A percentile compares a stretch with the other conserved stretches of the same genome.
Evolutionary conservation across 1,139 yeast genomes (phyloP).

Genomic region (Scheffersomyces insectosa): DNA sequence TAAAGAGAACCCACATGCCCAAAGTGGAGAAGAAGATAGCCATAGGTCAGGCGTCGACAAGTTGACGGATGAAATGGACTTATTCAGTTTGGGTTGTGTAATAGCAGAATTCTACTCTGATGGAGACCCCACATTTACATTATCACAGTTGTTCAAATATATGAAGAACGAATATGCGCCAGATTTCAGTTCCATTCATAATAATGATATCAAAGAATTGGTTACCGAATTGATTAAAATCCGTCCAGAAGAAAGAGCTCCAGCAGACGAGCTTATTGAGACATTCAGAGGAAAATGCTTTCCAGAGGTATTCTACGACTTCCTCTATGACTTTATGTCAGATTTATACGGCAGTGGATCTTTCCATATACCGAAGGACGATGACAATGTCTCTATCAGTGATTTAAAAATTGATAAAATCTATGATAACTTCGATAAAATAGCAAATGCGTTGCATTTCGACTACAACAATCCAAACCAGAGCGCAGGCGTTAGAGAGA

Average conservation of each 20-base stretch:
- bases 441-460: constrained; percentile 50
- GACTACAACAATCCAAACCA: constrained; percentile 21
- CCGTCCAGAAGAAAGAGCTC: constrained; percentile 59
- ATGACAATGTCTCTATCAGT: constrained; percentile 36
- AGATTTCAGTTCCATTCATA: constrained; percentile 54
- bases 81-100: constrained; percentile 89
- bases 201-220: constrained; percentile 50
- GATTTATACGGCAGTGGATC: constrained; percentile 26
- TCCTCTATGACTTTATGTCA: constrained; percentile 67
- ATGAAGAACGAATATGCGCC: constrained; percentile 70
- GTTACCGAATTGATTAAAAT: constrained; percentile 62
- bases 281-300: constrained; percentile 55
- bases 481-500: constrained; percentile 5
- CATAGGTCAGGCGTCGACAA: constrained; percentile 24
- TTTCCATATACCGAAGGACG: constrained; percentile 17
- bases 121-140: constrained; percentile 82
- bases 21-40: constrained; percentile 30
- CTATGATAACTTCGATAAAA: constrained; percentile 54
- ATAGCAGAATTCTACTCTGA: constrained; percentile 87
- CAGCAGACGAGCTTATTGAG: constrained; percentile 54
- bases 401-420: constrained; percentile 63
- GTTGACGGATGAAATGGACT: constrained; percentile 74
- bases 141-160: constrained; percentile 84
- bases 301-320: constrained; percentile 71
- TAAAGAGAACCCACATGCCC: constrained; percentile 15